Conservation (phyloP, 768 basidiomycete species). For the Butyriboletus loyo region DNA sequence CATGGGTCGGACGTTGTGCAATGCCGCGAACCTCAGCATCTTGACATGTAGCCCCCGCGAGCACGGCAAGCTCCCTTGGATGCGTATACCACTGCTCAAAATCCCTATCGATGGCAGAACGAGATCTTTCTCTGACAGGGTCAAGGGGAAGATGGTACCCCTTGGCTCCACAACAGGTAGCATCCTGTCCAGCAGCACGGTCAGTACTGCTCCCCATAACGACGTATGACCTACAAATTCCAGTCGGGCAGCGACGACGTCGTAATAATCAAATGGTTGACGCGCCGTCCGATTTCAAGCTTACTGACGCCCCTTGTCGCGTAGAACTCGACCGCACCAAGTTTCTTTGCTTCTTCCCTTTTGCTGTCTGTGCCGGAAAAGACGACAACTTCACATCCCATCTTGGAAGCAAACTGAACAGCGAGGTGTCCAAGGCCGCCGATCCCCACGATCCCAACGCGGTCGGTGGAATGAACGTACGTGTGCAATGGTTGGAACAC, state of each 20-base stretch:
- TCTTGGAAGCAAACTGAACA: conserved; percentile 38
- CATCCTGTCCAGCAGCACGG: conserved; percentile 11
- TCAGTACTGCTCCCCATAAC: background rate
- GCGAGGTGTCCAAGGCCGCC: conserved; percentile 40
- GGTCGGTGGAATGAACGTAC: conserved; percentile 29
- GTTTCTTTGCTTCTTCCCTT: conserved; percentile 28
- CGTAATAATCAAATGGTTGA: conserved; percentile 34
- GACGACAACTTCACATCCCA: conserved; percentile 38
- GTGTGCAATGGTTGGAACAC: conserved; percentile 30
- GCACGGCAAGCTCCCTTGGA: conserved; percentile 26
- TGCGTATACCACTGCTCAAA: conserved; percentile 13
- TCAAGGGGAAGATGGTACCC: conserved; percentile 27
- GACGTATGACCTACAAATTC: conserved; percentile 23
- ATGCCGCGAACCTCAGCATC: conserved; percentile 36
- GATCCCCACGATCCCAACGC: conserved; percentile 34
- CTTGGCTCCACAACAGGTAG: conserved; percentile 25
- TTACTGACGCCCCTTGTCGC: conserved; percentile 23
- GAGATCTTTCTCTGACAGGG: conserved; percentile 22
- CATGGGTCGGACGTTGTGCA: conserved; percentile 28
- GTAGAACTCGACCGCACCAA: conserved; percentile 38
- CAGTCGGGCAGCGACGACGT: conserved; percentile 30
- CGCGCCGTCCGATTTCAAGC: conserved; percentile 25
- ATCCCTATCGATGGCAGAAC: conserved; percentile 20
- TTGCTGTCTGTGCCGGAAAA: conserved; percentile 35
- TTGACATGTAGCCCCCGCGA: conserved; percentile 28